Percentiles rank a stretch among this genome's conserved stretches.
These are phyloP conservation scores for Rhizoclosmatium sp. DNA, from an alignment of 192 early-diverging fungal species.

Conservation along the genomic window DNA sequence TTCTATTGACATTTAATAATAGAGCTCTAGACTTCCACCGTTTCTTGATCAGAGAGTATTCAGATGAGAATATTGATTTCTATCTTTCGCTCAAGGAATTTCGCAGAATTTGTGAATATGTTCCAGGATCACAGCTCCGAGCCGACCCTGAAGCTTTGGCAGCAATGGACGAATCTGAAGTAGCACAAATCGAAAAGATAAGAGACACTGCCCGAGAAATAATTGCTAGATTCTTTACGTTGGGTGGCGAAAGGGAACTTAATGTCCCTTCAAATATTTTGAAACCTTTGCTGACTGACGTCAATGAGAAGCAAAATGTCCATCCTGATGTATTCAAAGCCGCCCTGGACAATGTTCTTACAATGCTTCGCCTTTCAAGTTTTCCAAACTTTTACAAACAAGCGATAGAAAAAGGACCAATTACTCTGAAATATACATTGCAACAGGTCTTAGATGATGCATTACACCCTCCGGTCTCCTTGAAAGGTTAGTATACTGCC, in stretches of 20 bases:
- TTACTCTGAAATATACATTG: constrained; percentile 24
- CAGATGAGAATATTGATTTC: constrained; percentile 29
- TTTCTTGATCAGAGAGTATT: constrained; percentile 12
- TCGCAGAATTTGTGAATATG: constrained; percentile 9
- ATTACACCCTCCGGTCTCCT: constrained; percentile 19
- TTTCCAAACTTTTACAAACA: constrained; percentile 49
- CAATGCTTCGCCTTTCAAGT: constrained; percentile 37
- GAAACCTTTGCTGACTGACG: constrained; percentile 11
- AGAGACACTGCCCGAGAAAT: constrained; percentile 1
- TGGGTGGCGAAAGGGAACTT: constrained; percentile 34
- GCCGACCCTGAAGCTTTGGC: background rate
- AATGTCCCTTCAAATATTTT: constrained; percentile 37
- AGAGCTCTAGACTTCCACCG: constrained; percentile 20
- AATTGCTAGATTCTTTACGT: constrained; percentile 28
- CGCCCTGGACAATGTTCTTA: constrained; percentile 35
- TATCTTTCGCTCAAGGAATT: constrained; percentile 24
- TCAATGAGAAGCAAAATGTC: constrained; percentile 32
- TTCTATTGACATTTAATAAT: background rate
- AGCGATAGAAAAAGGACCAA: constrained; percentile 29
- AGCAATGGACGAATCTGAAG: background rate
- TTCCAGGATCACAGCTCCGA: background rate
- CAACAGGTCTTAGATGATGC: constrained; percentile 18
- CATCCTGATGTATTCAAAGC: constrained; percentile 45
- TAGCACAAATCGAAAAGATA: background rate
- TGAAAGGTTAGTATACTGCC: constrained; percentile 14